Evolutionary conservation across 2,329 filamentous ascomycete species (phyloP).

Genomic region (Cercospora sp.): DNA sequence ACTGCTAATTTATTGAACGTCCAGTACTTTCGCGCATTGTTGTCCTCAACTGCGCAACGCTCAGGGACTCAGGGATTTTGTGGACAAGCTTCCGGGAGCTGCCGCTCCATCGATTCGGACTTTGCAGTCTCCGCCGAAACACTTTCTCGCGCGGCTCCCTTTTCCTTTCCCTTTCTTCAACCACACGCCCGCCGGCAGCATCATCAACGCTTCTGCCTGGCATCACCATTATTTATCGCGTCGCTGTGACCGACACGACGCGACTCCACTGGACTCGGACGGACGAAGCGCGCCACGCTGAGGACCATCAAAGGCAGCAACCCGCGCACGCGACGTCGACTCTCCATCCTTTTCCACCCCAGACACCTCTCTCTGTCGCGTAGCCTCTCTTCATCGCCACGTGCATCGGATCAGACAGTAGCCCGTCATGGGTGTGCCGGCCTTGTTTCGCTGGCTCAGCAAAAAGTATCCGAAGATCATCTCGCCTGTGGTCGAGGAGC

Average conservation of each 20-base stretch:
- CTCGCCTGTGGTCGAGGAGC: conserved; percentile 83
- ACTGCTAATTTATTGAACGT: neutral
- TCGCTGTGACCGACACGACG: conserved; percentile 4
- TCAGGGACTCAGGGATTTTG: neutral
- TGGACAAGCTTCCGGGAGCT: conserved; percentile 1
- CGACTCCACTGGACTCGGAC: conserved; percentile 9
- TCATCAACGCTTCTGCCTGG: conserved; percentile 18
- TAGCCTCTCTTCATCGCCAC: conserved; percentile 4
- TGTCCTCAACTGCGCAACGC: neutral
- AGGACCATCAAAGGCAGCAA: conserved; percentile 15
- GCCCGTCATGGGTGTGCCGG: conserved; percentile 81
- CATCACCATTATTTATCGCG: neutral
- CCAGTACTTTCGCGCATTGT: conserved; percentile 1
- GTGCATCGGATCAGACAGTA: conserved; percentile 1
- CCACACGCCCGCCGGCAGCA: conserved; percentile 21
- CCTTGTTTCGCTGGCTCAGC: conserved; percentile 94
- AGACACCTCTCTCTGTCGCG: conserved; percentile 6
- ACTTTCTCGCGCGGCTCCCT: neutral
- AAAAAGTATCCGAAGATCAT: conserved; percentile 98
- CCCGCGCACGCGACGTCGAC: conserved; percentile 18
- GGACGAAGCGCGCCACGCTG: conserved; percentile 8
- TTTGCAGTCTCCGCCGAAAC: neutral
- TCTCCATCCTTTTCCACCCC: conserved; percentile 6
- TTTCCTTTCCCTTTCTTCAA: neutral
- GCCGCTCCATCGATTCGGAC: neutral